Base-by-base conservation (phyloP, 805 yeast species). In the Sugiyamaella valdiviana region DNA sequence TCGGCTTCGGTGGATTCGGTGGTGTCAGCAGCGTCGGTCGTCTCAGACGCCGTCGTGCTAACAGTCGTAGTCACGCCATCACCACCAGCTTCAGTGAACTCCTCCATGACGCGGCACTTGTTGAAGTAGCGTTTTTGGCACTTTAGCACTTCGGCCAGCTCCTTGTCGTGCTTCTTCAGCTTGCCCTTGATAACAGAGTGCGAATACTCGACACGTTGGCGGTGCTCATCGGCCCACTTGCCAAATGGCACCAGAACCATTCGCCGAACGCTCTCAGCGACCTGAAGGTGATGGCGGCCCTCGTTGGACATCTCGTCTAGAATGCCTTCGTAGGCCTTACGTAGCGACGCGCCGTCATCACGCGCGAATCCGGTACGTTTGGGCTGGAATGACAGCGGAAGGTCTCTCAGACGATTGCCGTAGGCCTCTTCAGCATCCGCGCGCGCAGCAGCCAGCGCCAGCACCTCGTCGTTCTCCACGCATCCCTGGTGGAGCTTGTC, bases 191-290 rank as follows among this genome's bases (percentile, higher is more conserved):
- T 65, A 4, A 73, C 70, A 49, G 73, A 70, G 47, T 80, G 82
- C 15, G 85, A 78, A 57, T 75, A 78, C 36, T 76, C 79, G 1
- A 87, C 74, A 42, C 95, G 68, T 55, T 77, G 77, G 46, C 75
- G 75, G 64, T 87, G 95, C 46, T 83, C 89, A 15, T 69, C 70
- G 38, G 89, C 75, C 95, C 95, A 88, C 57, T 76, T 75, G 9
- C 77, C 64, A 58, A 87, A 87, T 1, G 95, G 95, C 20, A 72
- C 73, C 44, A 84, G 61, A 0, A 87, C 91, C 63, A 78, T 67
- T 1, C 67, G 58, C 48, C 76, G 74, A 51, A 87, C 80, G 53
- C 76, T 78, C 3, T 74, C 70, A 1, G 91, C 85, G 22, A 86
- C 77, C 43, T 75, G 74, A 39, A 78, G 49, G 61, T 83, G 90